Evolutionary conservation across 306 rosid genomes (phyloP).

Genomic region (Luffa acutangula): DNA sequence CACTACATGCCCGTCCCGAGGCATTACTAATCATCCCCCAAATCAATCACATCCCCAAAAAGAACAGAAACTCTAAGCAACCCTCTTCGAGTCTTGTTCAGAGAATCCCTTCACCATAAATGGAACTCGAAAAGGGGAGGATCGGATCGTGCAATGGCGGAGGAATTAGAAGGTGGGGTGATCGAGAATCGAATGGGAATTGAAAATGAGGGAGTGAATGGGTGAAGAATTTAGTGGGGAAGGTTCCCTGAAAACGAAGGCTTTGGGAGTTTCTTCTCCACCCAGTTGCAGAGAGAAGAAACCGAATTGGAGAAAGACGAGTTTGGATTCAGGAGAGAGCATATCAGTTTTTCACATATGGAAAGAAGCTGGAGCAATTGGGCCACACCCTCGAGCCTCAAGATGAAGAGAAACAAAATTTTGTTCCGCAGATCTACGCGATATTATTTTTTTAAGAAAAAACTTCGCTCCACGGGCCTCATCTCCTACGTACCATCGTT

Average conservation of each 20-base stretch:
- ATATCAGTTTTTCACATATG: background rate
- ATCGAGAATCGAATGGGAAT: background rate
- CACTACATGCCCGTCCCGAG: conserved; percentile 59
- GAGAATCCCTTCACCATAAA: background rate
- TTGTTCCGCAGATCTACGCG: background rate
- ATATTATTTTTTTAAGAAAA: too few relatives aligned
- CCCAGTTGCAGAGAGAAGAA: conserved; percentile 6
- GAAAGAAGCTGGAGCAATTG: background rate
- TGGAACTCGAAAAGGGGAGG: background rate
- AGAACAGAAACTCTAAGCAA: background rate
- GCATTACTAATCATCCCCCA: conserved; percentile 50
- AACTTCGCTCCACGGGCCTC: too few relatives aligned
- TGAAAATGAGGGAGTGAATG: background rate
- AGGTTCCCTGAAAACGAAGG: background rate
- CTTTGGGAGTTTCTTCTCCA: conserved; percentile 1
- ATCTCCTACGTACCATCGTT: too few relatives aligned
- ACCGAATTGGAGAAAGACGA: background rate
- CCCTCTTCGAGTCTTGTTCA: background rate
- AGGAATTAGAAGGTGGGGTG: background rate
- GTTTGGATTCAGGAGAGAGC: background rate
- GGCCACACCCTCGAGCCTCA: background rate
- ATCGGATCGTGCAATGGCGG: background rate
- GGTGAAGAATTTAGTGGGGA: background rate
- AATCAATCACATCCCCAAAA: conserved; percentile 11
- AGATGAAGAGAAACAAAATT: background rate